A percentile compares a stretch with the other conserved stretches of the same genome.
Evolutionary conservation across 768 basidiomycete species (phyloP).

Genomic region (Xerocomellus dryophilus): DNA sequence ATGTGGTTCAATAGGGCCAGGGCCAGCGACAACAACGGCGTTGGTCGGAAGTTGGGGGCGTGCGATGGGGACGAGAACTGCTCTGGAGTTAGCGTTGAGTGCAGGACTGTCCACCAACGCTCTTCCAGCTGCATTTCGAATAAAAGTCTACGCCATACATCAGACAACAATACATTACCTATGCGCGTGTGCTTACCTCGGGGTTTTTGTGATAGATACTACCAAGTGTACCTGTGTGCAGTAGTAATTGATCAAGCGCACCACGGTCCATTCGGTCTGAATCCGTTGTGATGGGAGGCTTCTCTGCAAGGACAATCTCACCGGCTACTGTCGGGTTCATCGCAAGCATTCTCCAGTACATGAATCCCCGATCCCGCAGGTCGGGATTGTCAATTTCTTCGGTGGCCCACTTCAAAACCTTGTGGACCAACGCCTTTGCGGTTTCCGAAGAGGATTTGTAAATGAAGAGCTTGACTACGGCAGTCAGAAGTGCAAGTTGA

Average conservation of each 20-base stretch:
- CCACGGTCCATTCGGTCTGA: slow-evolving; percentile 97
- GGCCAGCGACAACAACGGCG: slow-evolving; percentile 53
- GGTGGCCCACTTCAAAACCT: slow-evolving; percentile 94
- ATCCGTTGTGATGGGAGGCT: slow-evolving; percentile 96
- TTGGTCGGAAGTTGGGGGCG: slow-evolving; percentile 47
- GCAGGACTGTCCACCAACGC: slow-evolving; percentile 87
- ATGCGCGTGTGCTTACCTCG: slow-evolving; percentile 50
- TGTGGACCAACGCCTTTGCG: slow-evolving; percentile 87
- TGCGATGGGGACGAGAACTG: slow-evolving; percentile 61
- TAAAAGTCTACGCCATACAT: slow-evolving; percentile 68
- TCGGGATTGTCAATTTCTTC: slow-evolving; percentile 99
- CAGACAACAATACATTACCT: slow-evolving; percentile 5
- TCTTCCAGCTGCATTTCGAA: slow-evolving; percentile 81
- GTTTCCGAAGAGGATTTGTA: slow-evolving; percentile 81
- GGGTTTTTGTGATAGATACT: slow-evolving; percentile 99
- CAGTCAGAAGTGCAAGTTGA: slow-evolving; percentile 91
- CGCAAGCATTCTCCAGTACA: slow-evolving; percentile 98
- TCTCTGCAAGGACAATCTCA: slow-evolving; percentile 88
- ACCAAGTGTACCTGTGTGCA: slow-evolving; percentile 91
- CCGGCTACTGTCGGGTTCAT: slow-evolving; percentile 86
- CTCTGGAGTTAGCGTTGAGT: slow-evolving; percentile 75
- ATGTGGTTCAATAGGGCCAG: slow-evolving; percentile 39
- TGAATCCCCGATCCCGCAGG: slow-evolving; percentile 94
- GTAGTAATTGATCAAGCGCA: slow-evolving; percentile 87
- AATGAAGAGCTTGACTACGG: slow-evolving; percentile 93